phyloP scores from a whole-genome alignment of 306 rosid species.

The Vicia villosa region DNA sequence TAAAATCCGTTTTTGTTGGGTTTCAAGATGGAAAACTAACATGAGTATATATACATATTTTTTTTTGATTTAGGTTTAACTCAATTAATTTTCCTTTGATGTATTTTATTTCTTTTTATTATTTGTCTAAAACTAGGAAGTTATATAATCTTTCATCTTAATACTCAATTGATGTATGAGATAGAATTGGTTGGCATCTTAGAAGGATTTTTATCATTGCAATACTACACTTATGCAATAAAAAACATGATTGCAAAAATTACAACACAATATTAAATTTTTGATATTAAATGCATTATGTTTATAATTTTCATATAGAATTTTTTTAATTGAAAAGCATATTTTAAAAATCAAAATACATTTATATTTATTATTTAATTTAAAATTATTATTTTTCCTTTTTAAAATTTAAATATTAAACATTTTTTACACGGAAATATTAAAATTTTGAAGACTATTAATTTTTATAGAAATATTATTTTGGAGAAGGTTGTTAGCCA shows the following conservation, averaged over 20 bases:
- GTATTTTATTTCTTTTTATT: conserved; percentile 43
- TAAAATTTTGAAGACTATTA: neutral
- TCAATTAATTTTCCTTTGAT: conserved; percentile 39
- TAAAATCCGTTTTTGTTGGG: conserved; percentile 1
- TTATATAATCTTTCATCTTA: conserved; percentile 43
- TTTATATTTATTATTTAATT: neutral
- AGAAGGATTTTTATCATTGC: neutral
- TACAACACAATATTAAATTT: conserved; percentile 12
- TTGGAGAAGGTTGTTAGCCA: neutral
- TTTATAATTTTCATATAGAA: neutral
- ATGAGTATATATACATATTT: conserved; percentile 38
- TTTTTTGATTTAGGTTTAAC: conserved; percentile 33
- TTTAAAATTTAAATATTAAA: neutral
- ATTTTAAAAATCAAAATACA: neutral
- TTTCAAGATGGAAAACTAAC: conserved; percentile 28
- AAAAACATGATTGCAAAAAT: neutral
- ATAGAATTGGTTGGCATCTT: conserved; percentile 25
- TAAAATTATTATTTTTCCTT: neutral
- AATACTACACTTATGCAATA: conserved; percentile 7
- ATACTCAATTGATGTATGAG: conserved; percentile 26
- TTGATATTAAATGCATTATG: neutral
- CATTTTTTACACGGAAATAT: neutral
- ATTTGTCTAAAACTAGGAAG: conserved; percentile 35
- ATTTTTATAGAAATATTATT: neutral
- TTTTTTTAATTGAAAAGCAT: neutral